Base-by-base conservation (phyloP, 2,329 filamentous ascomycete species). In the Colletotrichum sojae region DNA sequence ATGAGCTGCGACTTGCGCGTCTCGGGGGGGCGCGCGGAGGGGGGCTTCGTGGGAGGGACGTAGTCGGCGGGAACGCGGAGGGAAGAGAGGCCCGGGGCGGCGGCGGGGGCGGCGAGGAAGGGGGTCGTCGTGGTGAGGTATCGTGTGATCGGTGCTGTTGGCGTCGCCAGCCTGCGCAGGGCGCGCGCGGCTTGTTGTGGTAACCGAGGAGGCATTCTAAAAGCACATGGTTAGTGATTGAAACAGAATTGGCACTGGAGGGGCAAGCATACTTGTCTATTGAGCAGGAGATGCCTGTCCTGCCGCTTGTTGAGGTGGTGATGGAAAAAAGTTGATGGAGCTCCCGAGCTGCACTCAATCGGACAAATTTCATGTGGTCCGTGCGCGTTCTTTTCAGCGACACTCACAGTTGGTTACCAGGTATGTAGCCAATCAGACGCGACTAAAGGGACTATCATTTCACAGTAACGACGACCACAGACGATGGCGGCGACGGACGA, bases 1-100 rank as follows among this genome's bases (percentile, higher is more conserved):
- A 90, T 86, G 69, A 98, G 87, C 82, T 99, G 96, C 16, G 94
- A 92, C 83, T 98, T 97, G 79, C 95, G 92, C 76, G 92, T 92
- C 78, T 97, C 92, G 54, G 95, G 89, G 20, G 91, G 92, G 78
- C 95, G 93, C 78, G 97, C 92, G 63, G 93, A 97, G 4, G 94
- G 94, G 3, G 95, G 95, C 80, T 98, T 94, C 1, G 90, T 92
- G 0, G 90, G 89, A 83, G 87, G 91, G 2, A 84, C 79, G 71
- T 86, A 85, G 73, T 86, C 81, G 67, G 82, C 78, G 1, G 85
- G 84, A 27, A 85, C 75, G 40, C 73, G 78, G 20, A 83, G 48
- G 10, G 69, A 61, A 10, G 52, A 51, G n/a, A 73, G 68, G 6
- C 73, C 70, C 8, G 31, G 31, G n/a, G 78, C 75, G 13, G 78